Evolutionary conservation across 352 stramenopile species (phyloP), one percentile per base, ranked within the genome.

Genomic region (Phytophthora uliginosa): DNA sequence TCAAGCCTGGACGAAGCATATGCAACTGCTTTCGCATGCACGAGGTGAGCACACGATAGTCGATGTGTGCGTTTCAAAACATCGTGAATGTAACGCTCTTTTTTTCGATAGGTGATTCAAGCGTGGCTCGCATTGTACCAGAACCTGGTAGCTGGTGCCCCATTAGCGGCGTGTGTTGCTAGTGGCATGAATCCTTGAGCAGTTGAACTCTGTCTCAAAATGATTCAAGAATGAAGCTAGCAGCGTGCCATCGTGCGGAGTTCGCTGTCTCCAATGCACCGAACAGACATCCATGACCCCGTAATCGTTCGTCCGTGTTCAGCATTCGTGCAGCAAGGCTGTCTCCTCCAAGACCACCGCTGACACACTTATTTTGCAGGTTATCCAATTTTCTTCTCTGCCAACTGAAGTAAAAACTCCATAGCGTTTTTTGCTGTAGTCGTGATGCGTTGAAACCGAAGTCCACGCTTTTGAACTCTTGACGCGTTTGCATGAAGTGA

Each of bases 11-110:
- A 28, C 79, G 85, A 62, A 91, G 73, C 67, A 92, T 96, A 55
- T 90, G 88, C 61, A 95, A 93, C 66, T 88, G 85, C 48, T 96
- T 95, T 61, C 86, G 88, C 24, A 94, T 96, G 82, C 82, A 87
- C 50, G 85, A 96, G 78, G 88, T 92, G 36, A 53, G 68, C 10
- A 20, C 31, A 48, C 13, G 22, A 33, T n/a, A 4, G n/a, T 36
- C 28, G 3, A 26, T 47, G 9, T 26, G 6, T 9, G 12, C 18
- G 28, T 38, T 33, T 5, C 45, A 50, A 24, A 48, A 28, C 36
- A 50, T n/a, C 36, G 4, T 42, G 13, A 7, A 24, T 62, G 12
- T 73, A 31, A 78, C 52, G 5, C 34, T 59, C 28, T 22, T 60
- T 18, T 63, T 36, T 7, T 28, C 33, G 34, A 17, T 51, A 85